Percentiles rank a stretch among this genome's conserved stretches.
phyloP scores from a whole-genome alignment of 228 moss, liverwort and hornwort genomes.

The Sphagnum magellanicum region DNA sequence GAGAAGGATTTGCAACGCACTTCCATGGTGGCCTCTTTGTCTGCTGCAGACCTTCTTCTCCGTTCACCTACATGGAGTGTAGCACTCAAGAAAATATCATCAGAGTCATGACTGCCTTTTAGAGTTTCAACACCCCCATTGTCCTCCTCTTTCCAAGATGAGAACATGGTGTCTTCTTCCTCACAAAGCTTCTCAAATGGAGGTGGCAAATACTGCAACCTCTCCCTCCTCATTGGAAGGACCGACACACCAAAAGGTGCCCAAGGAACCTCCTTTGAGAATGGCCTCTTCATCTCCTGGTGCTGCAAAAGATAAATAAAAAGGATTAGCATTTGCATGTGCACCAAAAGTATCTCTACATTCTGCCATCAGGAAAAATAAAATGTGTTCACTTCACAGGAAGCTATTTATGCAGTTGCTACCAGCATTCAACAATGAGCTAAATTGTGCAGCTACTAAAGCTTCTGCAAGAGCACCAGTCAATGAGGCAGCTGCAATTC shows the following conservation, averaged over 20 bases:
- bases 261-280: slow-evolving; percentile 25
- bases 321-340: no score
- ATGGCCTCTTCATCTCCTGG: slow-evolving; percentile 26
- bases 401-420: not conserved
- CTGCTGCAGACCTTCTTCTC: slow-evolving; percentile 48
- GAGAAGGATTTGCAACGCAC: slow-evolving; percentile 26
- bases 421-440: not conserved
- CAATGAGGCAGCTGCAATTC: no score
- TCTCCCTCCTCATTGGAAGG: slow-evolving; percentile 39
- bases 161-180: slow-evolving; percentile 30
- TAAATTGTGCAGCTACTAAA: not conserved
- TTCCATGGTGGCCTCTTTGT: slow-evolving; percentile 44
- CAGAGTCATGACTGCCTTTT: slow-evolving; percentile 18
- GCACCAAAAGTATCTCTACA: not conserved
- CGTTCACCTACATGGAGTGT: slow-evolving; percentile 32
- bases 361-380: not conserved
- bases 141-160: slow-evolving; percentile 31
- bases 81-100: slow-evolving; percentile 41
- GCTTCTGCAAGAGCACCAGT: no score
- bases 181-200: slow-evolving; percentile 73
- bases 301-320: slow-evolving; percentile 19
- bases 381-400: not conserved
- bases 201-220: slow-evolving; percentile 64
- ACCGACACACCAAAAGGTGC: slow-evolving; percentile 16
- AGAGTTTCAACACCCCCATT: slow-evolving; percentile 7